Evolutionary conservation across 805 yeast genomes (phyloP).

Genomic region (Kluyveromyces siamensis): DNA sequence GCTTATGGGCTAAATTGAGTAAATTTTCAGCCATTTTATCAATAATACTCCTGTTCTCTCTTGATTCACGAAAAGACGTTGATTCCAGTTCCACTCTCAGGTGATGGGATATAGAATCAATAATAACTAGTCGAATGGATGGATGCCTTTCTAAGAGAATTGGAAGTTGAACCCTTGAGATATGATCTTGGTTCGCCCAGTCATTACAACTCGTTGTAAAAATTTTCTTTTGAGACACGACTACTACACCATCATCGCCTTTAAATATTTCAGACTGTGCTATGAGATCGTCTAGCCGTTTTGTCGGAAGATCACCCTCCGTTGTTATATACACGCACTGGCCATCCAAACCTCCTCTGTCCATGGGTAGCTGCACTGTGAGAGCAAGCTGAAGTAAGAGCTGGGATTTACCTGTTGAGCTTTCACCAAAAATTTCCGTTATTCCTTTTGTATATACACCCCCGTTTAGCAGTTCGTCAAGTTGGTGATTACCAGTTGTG

Average conservation of each 20-base stretch:
- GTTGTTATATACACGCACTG: slow-evolving; percentile 70
- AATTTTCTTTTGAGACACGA: slow-evolving; percentile 33
- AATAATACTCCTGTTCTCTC: slow-evolving; percentile 35
- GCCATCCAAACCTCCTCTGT: slow-evolving; percentile 39
- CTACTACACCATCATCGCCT: slow-evolving; percentile 16
- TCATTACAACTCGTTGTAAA: slow-evolving; percentile 54
- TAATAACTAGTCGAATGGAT: slow-evolving; percentile 46
- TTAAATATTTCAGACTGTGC: slow-evolving; percentile 15
- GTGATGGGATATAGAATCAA: slow-evolving; percentile 83
- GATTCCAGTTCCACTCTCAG: slow-evolving; percentile 51
- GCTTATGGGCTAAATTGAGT: slow-evolving; percentile 37
- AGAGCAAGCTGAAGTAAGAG: slow-evolving; percentile 57
- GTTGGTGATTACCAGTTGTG: slow-evolving; percentile 42
- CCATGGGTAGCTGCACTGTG: slow-evolving; percentile 43
- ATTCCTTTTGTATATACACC: slow-evolving; percentile 49
- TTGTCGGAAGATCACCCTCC: slow-evolving; percentile 63
- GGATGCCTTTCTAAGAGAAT: slow-evolving; percentile 34
- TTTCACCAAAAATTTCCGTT: slow-evolving; percentile 75
- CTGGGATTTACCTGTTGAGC: slow-evolving; percentile 85
- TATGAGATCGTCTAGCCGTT: slow-evolving; percentile 46
- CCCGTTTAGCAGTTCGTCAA: slow-evolving; percentile 45
- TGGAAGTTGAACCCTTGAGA: slow-evolving; percentile 62
- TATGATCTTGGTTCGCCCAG: slow-evolving; percentile 65
- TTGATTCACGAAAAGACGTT: slow-evolving; percentile 29
- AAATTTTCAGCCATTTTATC: slow-evolving; percentile 39